Evolutionary conservation across 345 rosid genomes (phyloP).

Genomic region (Anastatica hierochuntica): DNA sequence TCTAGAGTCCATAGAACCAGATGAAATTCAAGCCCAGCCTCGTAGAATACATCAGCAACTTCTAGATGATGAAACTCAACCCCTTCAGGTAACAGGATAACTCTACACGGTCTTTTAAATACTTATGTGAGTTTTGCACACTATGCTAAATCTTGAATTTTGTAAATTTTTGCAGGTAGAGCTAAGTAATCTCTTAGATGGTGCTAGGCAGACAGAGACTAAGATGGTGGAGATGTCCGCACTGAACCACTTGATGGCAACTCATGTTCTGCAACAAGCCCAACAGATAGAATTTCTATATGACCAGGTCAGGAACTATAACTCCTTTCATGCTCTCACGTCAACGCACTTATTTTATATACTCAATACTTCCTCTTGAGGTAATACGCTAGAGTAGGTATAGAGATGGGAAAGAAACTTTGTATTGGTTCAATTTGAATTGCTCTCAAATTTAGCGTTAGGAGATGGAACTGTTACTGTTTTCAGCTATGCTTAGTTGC

Average conservation of each 20-base stretch:
- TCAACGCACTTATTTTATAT: neutral
- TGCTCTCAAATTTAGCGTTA: neutral
- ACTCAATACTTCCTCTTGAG: neutral
- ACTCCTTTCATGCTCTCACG: slow-evolving; percentile 5
- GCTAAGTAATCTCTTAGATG: slow-evolving; percentile 71
- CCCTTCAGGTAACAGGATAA: slow-evolving; percentile 62
- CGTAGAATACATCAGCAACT: slow-evolving; percentile 47
- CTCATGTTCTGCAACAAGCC: slow-evolving; percentile 91
- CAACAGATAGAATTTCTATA: slow-evolving; percentile 82
- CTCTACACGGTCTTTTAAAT: slow-evolving; percentile 5
- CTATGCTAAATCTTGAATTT: slow-evolving; percentile 4
- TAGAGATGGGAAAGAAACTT: no score
- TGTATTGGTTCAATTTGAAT: neutral
- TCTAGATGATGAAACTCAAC: slow-evolving; percentile 83
- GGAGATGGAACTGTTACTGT: neutral
- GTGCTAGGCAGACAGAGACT: slow-evolving; percentile 82
- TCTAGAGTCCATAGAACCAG: slow-evolving; percentile 36
- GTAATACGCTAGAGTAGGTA: slow-evolving; percentile 2
- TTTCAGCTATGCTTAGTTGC: neutral
- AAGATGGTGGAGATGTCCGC: slow-evolving; percentile 99
- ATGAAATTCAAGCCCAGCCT: slow-evolving; percentile 44
- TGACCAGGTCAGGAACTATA: slow-evolving; percentile 53
- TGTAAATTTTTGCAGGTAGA: slow-evolving; percentile 54
- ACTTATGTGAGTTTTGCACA: neutral
- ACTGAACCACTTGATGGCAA: slow-evolving; percentile 84